phyloP scores from a whole-genome alignment of 331 rosid species.

The Saraca asoca region DNA sequence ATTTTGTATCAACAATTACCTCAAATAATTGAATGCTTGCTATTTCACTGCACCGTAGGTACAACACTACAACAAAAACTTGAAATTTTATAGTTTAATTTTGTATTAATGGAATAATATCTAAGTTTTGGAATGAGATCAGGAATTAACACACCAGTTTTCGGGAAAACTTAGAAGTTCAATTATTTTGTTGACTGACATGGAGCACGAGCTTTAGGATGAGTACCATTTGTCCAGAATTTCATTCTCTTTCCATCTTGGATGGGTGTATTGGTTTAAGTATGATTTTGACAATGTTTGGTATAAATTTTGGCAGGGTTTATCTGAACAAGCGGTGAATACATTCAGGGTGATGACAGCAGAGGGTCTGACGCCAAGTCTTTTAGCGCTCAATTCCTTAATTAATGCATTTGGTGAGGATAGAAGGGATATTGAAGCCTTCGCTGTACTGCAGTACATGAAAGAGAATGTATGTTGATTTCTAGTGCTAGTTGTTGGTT shows the following conservation, averaged over 20 bases:
- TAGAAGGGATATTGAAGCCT: constrained; percentile 94
- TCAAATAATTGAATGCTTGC: constrained; percentile 10
- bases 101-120: not conserved
- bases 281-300: constrained; percentile 33
- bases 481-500: not conserved
- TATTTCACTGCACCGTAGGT: not conserved
- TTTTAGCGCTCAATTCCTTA: constrained; percentile 90
- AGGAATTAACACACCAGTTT: not conserved
- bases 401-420: constrained; percentile 94
- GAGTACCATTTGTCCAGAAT: constrained; percentile 5
- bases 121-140: constrained; percentile 15
- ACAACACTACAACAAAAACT: not conserved
- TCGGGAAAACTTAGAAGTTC: not conserved
- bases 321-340: constrained; percentile 87
- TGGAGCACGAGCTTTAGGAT: constrained; percentile 6
- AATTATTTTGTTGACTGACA: constrained; percentile 14
- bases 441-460: constrained; percentile 91
- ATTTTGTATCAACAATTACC: constrained; percentile 2
- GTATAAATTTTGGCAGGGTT: constrained; percentile 61
- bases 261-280: constrained; percentile 24
- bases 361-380: constrained; percentile 89
- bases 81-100: not conserved
- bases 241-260: not conserved
- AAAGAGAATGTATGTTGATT: constrained; percentile 68
- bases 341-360: constrained; percentile 82